These are phyloP conservation scores for Naumovozyma castellii DNA, from an alignment of 805 yeast species.

Conservation along the genomic window DNA sequence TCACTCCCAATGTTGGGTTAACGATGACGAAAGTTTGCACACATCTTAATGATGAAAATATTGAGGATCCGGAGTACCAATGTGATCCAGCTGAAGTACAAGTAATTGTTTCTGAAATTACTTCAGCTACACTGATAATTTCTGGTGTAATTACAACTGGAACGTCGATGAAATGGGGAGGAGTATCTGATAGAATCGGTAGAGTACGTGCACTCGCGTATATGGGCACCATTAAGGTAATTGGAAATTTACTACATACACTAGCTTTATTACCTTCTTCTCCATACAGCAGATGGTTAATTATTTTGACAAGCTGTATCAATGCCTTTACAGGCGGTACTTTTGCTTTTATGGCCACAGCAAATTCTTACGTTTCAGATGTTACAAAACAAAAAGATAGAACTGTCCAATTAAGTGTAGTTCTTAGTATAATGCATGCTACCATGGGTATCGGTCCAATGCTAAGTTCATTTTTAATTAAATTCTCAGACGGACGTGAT, in stretches of 20 bases:
- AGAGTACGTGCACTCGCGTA: slow-evolving; percentile 41
- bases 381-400: slow-evolving; percentile 55
- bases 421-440: slow-evolving; percentile 48
- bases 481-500: slow-evolving; percentile 21
- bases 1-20: slow-evolving; percentile 32
- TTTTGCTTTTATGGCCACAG: slow-evolving; percentile 44
- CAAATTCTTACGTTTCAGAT: slow-evolving; percentile 67
- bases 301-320: slow-evolving; percentile 38
- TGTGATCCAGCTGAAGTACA: slow-evolving; percentile 38
- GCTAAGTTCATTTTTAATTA: slow-evolving; percentile 37
- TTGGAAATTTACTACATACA: slow-evolving; percentile 15
- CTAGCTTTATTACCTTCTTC: slow-evolving; percentile 28
- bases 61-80: slow-evolving; percentile 4
- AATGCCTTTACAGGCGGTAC: slow-evolving; percentile 56
- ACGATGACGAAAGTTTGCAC: slow-evolving; percentile 36
- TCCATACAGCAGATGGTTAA: slow-evolving; percentile 31
- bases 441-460: slow-evolving; percentile 62
- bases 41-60: slow-evolving; percentile 25
- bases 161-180: slow-evolving; percentile 55
- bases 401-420: slow-evolving; percentile 47
- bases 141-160: slow-evolving; percentile 39
- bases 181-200: slow-evolving; percentile 55
- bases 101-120: slow-evolving; percentile 38
- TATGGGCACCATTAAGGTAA: slow-evolving; percentile 19
- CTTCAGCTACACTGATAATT: slow-evolving; percentile 35